These are phyloP conservation scores for Solanum clarkiae DNA, from an alignment of 257 asterid genomes.

Conservation along the genomic window DNA sequence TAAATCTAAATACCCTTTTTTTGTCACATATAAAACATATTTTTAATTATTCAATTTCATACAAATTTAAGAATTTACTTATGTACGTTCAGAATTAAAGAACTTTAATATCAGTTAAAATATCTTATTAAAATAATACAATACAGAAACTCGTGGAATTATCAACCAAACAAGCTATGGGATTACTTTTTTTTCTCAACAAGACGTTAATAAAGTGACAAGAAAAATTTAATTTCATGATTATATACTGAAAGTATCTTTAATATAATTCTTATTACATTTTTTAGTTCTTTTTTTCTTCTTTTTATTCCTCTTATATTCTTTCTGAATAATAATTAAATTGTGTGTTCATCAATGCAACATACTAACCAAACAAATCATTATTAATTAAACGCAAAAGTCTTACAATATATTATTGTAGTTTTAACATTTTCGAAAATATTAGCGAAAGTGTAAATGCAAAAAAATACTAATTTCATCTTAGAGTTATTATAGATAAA, in stretches of 20 bases:
- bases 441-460: too few relatives aligned
- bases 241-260: neutral
- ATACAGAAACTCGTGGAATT: neutral
- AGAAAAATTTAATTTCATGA: neutral
- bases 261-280: neutral
- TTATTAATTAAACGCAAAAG: neutral
- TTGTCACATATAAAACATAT: too few relatives aligned
- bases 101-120: too few relatives aligned
- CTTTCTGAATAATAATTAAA: too few relatives aligned
- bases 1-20: too few relatives aligned
- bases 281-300: neutral
- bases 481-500: too few relatives aligned
- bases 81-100: too few relatives aligned
- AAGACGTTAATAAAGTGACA: neutral
- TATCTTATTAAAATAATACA: neutral
- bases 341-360: neutral
- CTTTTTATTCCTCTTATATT: too few relatives aligned
- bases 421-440: neutral
- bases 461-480: too few relatives aligned
- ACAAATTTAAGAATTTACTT: too few relatives aligned
- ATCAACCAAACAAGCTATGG: neutral
- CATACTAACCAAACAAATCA: neutral
- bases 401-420: neutral
- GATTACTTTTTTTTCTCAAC: neutral
- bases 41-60: too few relatives aligned